A percentile compares a stretch with the other conserved stretches of the same genome.
Evolutionary conservation across 148 eudicot genomes (phyloP).

Genomic region (Nepenthes gracilis): DNA sequence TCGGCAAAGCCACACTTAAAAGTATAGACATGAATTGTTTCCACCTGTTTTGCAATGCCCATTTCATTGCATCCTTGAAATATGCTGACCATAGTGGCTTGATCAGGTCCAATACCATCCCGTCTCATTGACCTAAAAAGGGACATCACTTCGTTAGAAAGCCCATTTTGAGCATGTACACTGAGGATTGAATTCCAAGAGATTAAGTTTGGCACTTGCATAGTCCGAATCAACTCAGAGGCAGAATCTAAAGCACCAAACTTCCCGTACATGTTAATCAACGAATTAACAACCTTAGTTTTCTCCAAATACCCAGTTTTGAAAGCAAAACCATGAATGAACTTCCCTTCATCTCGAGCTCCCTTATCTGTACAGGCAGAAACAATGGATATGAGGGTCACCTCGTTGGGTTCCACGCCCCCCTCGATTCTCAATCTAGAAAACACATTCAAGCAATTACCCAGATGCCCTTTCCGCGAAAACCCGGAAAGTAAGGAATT

Average conservation of each 20-base stretch:
- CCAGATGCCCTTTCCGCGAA: conserved; percentile 13
- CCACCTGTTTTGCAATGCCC: conserved; percentile 18
- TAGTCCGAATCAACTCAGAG: conserved; percentile 17
- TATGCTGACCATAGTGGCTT: conserved; percentile 28
- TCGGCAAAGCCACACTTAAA: conserved; percentile 19
- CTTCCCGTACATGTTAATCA: conserved; percentile 38
- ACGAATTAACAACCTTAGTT: conserved; percentile 25
- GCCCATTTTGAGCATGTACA: conserved; percentile 23
- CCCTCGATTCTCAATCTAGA: conserved; percentile 21
- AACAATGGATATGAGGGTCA: conserved; percentile 20
- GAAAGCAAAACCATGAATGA: conserved; percentile 24
- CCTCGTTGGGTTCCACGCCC: conserved; percentile 19
- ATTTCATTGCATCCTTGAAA: conserved; percentile 27
- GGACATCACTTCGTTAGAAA: conserved; percentile 7
- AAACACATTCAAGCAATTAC: conserved; percentile 16
- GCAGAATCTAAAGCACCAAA: conserved; percentile 20
- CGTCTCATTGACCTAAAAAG: conserved; percentile 23
- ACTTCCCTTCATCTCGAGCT: conserved; percentile 14
- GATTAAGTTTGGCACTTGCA: conserved; percentile 20
- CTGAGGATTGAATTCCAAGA: conserved; percentile 35
- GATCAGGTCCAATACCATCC: conserved; percentile 24
- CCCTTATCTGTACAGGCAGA: conserved; percentile 22
- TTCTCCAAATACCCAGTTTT: conserved; percentile 18
- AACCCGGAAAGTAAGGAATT: conserved; percentile 29
- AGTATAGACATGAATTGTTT: conserved; percentile 19